Base-by-base conservation (phyloP, 2,329 filamentous ascomycete species). In the Amesomyces nigricolor region DNA sequence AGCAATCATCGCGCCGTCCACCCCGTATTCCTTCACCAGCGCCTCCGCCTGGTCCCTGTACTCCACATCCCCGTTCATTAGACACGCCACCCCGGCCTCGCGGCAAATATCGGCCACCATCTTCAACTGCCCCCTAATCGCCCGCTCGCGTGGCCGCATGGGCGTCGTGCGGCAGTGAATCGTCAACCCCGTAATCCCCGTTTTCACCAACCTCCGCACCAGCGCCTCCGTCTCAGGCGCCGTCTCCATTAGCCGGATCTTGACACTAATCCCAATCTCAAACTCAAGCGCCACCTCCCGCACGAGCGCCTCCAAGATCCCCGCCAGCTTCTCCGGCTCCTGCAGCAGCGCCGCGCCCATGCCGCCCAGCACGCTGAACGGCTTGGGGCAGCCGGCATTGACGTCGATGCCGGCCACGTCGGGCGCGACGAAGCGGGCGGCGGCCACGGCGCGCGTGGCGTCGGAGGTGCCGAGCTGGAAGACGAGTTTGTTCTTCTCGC, bases 311-410 rank as follows among this genome's bases (percentile, higher is more conserved):
- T 87, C 85, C 7, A 99, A 78, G 61, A 99, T 99, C 0, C 85
- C 80, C 64, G 85, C 87, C 1, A 99, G 80, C 65, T 82, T 84
- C 61, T 97, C 91, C 0, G 94, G 92, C 0, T 87, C 92, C 63
- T 82, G 83, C 14, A 99, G 80, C 17, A 99, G 79, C 1, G 91
- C 92, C 0, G 94, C 94, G 47, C 94, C 94, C 94, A 99, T 99
- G 47, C 94, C 94, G 58, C 91, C 91, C 60, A 81, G 82, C 2
- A 92, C 96, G 66, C 89, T 95, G 72, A 99, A 99, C 0, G 92
- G 89, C 72, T 99, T 99, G 0, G 94, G 94, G 68, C 94, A 99
- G n/a, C 94, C 94, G 0, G 94, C 91, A 70, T 99, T 99, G 59
- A 99, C 87, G 70, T 97, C 94, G 64, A 99, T 96, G 58, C 94